These are phyloP conservation scores for Agarophyton chilense DNA, from an alignment of 23 red algal species.

Conservation along the genomic window DNA sequence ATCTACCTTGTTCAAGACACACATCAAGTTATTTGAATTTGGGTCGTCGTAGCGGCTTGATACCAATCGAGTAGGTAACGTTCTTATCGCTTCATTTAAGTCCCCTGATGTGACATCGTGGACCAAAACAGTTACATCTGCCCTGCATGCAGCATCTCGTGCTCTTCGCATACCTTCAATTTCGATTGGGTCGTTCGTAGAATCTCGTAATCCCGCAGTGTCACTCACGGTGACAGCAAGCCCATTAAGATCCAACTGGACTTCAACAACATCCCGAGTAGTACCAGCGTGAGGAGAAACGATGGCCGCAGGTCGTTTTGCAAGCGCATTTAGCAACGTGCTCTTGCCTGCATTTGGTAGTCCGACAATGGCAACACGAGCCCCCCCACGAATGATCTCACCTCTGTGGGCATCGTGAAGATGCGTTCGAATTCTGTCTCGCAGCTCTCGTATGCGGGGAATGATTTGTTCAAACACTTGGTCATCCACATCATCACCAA, in stretches of 20 bases:
- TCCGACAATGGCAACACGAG: constrained; percentile 83
- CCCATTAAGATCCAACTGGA: constrained; percentile 76
- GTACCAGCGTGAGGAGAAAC: constrained; percentile 87
- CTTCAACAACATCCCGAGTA: constrained; percentile 93
- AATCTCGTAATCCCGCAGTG: constrained; percentile 82
- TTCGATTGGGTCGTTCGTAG: constrained; percentile 65
- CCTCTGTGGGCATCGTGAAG: constrained; percentile 63
- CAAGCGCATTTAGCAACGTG: constrained; percentile 86
- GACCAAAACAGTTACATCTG: constrained; percentile 80
- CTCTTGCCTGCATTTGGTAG: constrained; percentile 91
- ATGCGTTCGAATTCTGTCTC: constrained; percentile 38
- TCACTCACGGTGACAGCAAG: constrained; percentile 78
- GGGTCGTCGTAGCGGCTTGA: not conserved
- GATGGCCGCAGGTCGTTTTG: constrained; percentile 80
- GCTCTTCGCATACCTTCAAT: constrained; percentile 85
- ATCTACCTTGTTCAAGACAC: constrained; percentile 72
- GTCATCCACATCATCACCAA: constrained; percentile 91
- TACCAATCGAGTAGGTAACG: not conserved
- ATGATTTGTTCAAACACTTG: constrained; percentile 56
- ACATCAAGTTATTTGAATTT: constrained; percentile 33
- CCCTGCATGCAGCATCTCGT: constrained; percentile 38
- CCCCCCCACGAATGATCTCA: constrained; percentile 78
- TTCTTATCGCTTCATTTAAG: constrained; percentile 35
- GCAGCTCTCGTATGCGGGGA: constrained; percentile 43
- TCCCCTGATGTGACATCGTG: constrained; percentile 60